Evolutionary conservation across 768 basidiomycete species (phyloP).

Genomic region (Amanita phalloides): DNA sequence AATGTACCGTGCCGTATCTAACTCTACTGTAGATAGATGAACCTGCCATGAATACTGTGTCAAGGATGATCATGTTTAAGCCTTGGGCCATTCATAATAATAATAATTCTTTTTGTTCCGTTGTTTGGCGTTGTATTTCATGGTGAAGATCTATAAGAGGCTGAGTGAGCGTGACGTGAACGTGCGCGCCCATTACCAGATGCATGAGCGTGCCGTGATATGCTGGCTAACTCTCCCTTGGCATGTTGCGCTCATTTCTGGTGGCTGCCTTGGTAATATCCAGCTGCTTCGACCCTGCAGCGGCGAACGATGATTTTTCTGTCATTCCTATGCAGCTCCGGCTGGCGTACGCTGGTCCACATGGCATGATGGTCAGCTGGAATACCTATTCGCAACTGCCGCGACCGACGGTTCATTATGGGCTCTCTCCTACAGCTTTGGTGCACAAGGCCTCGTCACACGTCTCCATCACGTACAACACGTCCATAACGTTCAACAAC

Average conservation of each 20-base stretch:
- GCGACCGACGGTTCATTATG: conserved; percentile 8
- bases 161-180: too few relatives aligned
- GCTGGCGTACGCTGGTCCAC: conserved; percentile 12
- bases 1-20: background rate
- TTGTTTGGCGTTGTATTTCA: background rate
- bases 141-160: too few relatives aligned
- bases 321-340: conserved; percentile 10
- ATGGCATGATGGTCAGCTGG: conserved; percentile 13
- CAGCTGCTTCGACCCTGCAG: background rate
- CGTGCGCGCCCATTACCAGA: too few relatives aligned
- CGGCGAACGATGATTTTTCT: background rate
- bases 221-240: too few relatives aligned
- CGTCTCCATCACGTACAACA: conserved; percentile 10
- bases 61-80: too few relatives aligned
- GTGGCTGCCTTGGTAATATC: too few relatives aligned
- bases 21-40: background rate
- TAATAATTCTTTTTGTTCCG: too few relatives aligned
- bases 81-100: too few relatives aligned
- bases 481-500: conserved; percentile 11
- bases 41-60: too few relatives aligned
- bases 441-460: conserved; percentile 6
- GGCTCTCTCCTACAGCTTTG: conserved; percentile 5
- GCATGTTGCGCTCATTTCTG: too few relatives aligned
- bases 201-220: too few relatives aligned
- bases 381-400: conserved; percentile 11